Evolutionary conservation across 208 protist species (phyloP).

Genomic region (Trypanosoma rangeli): DNA sequence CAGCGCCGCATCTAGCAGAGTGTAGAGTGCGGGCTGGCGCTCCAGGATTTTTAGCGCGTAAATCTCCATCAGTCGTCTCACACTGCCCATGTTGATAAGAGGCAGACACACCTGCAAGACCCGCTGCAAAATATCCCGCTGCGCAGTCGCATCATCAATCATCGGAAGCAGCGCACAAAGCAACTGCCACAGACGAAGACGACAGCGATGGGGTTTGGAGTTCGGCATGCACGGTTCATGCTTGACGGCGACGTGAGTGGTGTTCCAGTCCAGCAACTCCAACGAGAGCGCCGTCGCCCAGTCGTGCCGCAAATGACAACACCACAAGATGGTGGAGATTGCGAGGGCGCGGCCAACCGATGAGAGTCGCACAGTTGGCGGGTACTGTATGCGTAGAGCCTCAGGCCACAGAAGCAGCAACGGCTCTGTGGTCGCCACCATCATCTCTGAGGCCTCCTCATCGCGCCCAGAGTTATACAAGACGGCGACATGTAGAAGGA

Average conservation of each 20-base stretch:
- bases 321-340: slow-evolving; percentile 66
- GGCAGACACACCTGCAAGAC: slow-evolving; percentile 57
- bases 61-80: slow-evolving; percentile 88
- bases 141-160: slow-evolving; percentile 24
- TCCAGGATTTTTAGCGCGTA: slow-evolving; percentile 71
- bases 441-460: slow-evolving; percentile 76
- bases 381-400: slow-evolving; percentile 57
- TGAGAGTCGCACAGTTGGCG: slow-evolving; percentile 72
- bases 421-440: slow-evolving; percentile 74
- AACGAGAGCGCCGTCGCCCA: slow-evolving; percentile 39
- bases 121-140: slow-evolving; percentile 40
- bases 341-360: slow-evolving; percentile 67
- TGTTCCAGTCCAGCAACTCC: slow-evolving; percentile 73
- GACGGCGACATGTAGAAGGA: slow-evolving; percentile 66
- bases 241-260: slow-evolving; percentile 44
- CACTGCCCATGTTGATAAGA: slow-evolving; percentile 87
- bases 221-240: slow-evolving; percentile 91
- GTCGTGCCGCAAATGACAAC: slow-evolving; percentile 40
- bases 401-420: slow-evolving; percentile 56
- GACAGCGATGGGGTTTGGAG: slow-evolving; percentile 78
- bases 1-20: slow-evolving; percentile 48
- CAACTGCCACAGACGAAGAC: slow-evolving; percentile 90
- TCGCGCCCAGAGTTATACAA: slow-evolving; percentile 74
- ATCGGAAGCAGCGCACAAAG: slow-evolving; percentile 68
- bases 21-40: slow-evolving; percentile 54